A percentile compares a stretch with the other conserved stretches of the same genome.
These are phyloP conservation scores for Gossypium armourianum DNA, from an alignment of 441 rosid genomes.

Conservation along the genomic window DNA sequence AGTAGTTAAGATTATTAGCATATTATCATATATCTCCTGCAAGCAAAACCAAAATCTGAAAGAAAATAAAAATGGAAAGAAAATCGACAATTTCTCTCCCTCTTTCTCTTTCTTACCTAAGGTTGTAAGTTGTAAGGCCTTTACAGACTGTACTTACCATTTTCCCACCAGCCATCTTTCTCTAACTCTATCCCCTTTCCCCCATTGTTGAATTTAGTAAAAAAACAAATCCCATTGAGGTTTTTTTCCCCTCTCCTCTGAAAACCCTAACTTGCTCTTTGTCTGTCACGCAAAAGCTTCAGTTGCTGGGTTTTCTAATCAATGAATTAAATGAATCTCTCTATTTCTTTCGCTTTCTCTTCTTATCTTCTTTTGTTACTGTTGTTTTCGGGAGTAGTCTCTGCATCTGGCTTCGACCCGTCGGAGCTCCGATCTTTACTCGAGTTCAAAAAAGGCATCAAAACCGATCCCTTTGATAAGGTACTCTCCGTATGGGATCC, in stretches of 20 bases:
- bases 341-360: slow-evolving; percentile 19
- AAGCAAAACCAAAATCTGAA: too few species aligned
- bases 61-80: not conserved
- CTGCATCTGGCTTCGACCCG: slow-evolving; percentile 11
- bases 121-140: not conserved
- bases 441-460: slow-evolving; percentile 79
- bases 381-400: slow-evolving; percentile 8
- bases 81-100: not conserved
- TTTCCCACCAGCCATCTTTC: too few species aligned
- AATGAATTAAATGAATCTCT: slow-evolving; percentile 42
- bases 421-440: slow-evolving; percentile 53
- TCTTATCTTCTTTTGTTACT: slow-evolving; percentile 18
- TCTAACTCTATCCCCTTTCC: too few species aligned
- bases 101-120: not conserved
- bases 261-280: slow-evolving; percentile 7
- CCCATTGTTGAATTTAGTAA: too few species aligned
- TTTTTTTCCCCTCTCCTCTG: too few species aligned
- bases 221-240: too few species aligned
- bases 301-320: slow-evolving; percentile 15
- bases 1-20: too few species aligned
- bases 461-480: slow-evolving; percentile 31
- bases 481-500: slow-evolving; percentile 37
- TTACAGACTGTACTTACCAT: not conserved
- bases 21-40: too few species aligned
- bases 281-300: slow-evolving; percentile 10